Base-by-base conservation (phyloP, 306 rosid genomes). In the Pterocarpus santalinus region DNA sequence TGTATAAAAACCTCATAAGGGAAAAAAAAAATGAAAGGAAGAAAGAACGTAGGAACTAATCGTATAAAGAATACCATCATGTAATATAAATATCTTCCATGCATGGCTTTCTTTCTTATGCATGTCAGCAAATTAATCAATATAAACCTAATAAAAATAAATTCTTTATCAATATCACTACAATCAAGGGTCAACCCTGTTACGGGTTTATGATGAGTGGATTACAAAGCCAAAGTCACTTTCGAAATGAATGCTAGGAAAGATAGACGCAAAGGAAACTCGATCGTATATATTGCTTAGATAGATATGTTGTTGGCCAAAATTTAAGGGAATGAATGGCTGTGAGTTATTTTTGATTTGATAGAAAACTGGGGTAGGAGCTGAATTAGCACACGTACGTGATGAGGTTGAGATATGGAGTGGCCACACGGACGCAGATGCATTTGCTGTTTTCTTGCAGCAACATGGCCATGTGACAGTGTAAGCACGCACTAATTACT, bases 401-500 rank as follows among this genome's bases (percentile, higher is more conserved):
- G 85, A 69, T 39, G 86, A 80, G 6, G 30, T 69, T 68, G 77
- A 73, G 41, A 43, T 43, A 9, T 44, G 46, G 11, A 69, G 47
- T 44, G 73, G 14, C 46, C 81, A 39, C 65, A 2, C 47, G 13
- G 1, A 43, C 5, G 35, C 13, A 55, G 47, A 33, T 5, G 5
- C n/a, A 52, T 7, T 68, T 65, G 88, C 36, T 51, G 75, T 53
- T 63, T 58, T 77, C 47, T 62, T 62, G 8, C 8, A 36, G 57
- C 65, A 61, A 69, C 85, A 79, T 51, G 63, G 55, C 82, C 94
- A 90, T 83, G 87, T 88, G 94, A 86, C 5, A 68, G 62, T 51
- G 78, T 62, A 36, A 82, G 28, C 35, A 63, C 5, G 60, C 55
- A 49, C 66, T 55, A 30, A 51, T 3, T 10, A 22, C n/a, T n/a